Conservation (phyloP, 2,329 filamentous ascomycete species). For the Trichoderma polysporum region DNA sequence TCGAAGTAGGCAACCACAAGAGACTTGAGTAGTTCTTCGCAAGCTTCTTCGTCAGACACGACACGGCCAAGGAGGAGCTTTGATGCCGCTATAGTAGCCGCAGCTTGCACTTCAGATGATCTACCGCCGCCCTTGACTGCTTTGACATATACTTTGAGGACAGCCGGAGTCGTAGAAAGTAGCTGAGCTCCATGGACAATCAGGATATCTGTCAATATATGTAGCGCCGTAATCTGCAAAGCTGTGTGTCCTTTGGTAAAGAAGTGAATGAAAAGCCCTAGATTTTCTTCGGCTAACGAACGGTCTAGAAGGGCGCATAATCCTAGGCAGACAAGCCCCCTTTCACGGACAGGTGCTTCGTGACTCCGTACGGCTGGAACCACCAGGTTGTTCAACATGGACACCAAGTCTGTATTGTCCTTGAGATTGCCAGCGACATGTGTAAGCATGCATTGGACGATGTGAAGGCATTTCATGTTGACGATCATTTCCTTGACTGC, state of each 20-base stretch:
- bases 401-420: constrained; percentile 85
- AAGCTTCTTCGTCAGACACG: constrained; percentile 67
- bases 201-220: constrained; percentile 90
- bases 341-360: constrained; percentile 87
- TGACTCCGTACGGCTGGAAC: constrained; percentile 93
- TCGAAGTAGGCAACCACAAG: constrained; percentile 88
- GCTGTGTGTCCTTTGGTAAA: constrained; percentile 89
- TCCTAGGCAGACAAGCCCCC: constrained; percentile 84
- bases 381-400: constrained; percentile 97
- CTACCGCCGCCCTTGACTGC: constrained; percentile 72
- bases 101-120: constrained; percentile 73
- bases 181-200: constrained; percentile 84
- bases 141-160: constrained; percentile 84
- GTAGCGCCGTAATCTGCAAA: constrained; percentile 83
- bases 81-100: constrained; percentile 75
- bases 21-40: constrained; percentile 75
- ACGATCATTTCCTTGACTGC: constrained; percentile 89
- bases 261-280: constrained; percentile 92
- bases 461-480: constrained; percentile 97
- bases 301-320: constrained; percentile 89
- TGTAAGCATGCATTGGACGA: constrained; percentile 95
- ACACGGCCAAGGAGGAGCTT: constrained; percentile 83
- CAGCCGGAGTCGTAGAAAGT: constrained; percentile 62
- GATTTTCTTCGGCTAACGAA: constrained; percentile 86
- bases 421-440: constrained; percentile 88